Evolutionary conservation across 2,329 filamentous ascomycete species (phyloP).

Genomic region (Botrytis deweyae): DNA sequence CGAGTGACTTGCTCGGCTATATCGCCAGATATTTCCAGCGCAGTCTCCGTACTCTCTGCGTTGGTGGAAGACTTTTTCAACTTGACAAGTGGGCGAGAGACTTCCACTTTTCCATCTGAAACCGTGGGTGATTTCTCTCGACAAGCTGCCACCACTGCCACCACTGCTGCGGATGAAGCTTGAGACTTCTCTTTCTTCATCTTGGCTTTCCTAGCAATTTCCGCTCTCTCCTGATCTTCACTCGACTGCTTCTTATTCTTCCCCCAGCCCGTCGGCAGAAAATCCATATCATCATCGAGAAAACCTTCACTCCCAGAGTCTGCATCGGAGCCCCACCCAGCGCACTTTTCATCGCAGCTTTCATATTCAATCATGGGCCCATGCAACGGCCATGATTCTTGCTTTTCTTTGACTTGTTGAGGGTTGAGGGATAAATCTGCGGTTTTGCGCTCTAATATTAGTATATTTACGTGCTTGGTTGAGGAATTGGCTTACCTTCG

Average conservation of each 20-base stretch:
- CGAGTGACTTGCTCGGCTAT: neutral
- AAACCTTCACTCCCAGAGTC: neutral
- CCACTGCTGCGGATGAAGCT: neutral
- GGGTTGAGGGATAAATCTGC: neutral
- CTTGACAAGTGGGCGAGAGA: neutral
- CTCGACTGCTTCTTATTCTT: neutral
- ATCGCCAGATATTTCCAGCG: neutral
- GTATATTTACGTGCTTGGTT: neutral
- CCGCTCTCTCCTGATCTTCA: neutral
- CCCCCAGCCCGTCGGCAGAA: neutral
- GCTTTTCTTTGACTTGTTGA: neutral
- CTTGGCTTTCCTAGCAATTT: neutral
- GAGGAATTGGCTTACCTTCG: neutral
- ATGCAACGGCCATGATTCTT: neutral
- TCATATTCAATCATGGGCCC: neutral
- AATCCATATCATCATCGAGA: neutral
- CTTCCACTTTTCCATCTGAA: neutral
- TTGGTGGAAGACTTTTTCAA: neutral
- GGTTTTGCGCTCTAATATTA: neutral
- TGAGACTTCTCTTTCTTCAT: constrained; percentile 8
- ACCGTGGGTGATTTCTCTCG: neutral
- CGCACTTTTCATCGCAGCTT: neutral
- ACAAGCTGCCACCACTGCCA: neutral
- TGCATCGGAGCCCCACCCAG: neutral
- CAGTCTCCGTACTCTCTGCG: neutral